Percentiles rank a stretch among this genome's conserved stretches.
Evolutionary conservation across 2,329 filamentous ascomycete species (phyloP).

Genomic region (Stagonosporopsis rhizophila): DNA sequence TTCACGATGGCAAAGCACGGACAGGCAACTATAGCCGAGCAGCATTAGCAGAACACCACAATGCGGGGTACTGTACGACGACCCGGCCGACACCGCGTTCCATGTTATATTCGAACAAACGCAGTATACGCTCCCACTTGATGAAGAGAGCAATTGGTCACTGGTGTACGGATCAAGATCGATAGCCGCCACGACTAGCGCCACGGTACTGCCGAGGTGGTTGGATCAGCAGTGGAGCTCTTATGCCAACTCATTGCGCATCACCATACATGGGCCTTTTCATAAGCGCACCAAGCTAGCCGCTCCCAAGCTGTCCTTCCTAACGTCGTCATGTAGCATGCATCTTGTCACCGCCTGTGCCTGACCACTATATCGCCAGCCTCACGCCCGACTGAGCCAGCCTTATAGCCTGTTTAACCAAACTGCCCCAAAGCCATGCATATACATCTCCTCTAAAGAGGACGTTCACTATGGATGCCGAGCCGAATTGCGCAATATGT

Average conservation of each 20-base stretch:
- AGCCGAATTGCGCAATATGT: conserved; percentile 52
- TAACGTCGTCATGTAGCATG: conserved; percentile 48
- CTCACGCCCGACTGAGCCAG: conserved; percentile 23
- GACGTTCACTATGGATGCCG: conserved; percentile 45
- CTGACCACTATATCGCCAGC: conserved; percentile 35
- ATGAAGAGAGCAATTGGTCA: not conserved
- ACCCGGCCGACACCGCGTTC: not conserved
- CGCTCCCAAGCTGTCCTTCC: conserved; percentile 31
- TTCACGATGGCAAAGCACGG: conserved; percentile 9
- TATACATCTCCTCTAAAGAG: conserved; percentile 33
- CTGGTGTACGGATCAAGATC: not conserved
- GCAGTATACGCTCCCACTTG: not conserved
- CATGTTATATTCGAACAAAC: not conserved
- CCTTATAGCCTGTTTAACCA: conserved; percentile 4
- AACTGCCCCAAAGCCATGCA: conserved; percentile 38
- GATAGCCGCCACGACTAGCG: not conserved
- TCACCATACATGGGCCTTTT: conserved; percentile 34
- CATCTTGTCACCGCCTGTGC: conserved; percentile 48
- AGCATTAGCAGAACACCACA: conserved; percentile 5
- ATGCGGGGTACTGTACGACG: conserved; percentile 14
- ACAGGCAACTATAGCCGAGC: conserved; percentile 8
- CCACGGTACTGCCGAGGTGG: conserved; percentile 13
- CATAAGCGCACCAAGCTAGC: conserved; percentile 46
- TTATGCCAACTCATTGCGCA: conserved; percentile 50
- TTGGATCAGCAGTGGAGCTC: conserved; percentile 30